Conservation (phyloP, 129 eudicot species). For the Kitagawia praeruptora region DNA sequence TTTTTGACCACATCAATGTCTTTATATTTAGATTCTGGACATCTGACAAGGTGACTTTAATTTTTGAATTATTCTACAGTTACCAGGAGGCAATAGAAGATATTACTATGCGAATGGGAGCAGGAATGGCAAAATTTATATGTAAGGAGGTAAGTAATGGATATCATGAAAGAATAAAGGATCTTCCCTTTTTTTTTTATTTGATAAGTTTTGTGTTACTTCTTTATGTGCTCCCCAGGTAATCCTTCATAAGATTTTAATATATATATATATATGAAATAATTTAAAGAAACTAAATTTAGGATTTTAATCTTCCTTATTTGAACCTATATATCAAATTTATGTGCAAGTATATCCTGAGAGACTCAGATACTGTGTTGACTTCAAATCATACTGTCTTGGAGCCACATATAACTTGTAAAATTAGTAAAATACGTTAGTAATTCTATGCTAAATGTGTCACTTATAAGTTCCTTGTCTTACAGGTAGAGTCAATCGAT, state of each 20-base stretch:
- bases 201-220: not conserved
- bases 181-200: not conserved
- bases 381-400: not conserved
- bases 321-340: not conserved
- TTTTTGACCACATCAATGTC: not conserved
- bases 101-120: constrained; percentile 98
- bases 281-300: not conserved
- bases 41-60: not conserved
- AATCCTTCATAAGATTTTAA: not conserved
- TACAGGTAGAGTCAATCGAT: constrained; percentile 81
- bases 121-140: constrained; percentile 98
- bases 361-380: not conserved
- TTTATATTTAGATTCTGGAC: not conserved
- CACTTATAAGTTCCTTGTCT: constrained; percentile 11
- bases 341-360: not conserved
- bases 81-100: constrained; percentile 95
- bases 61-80: constrained; percentile 32
- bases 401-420: not conserved
- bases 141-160: constrained; percentile 77
- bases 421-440: not conserved
- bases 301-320: not conserved
- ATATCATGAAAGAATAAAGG: constrained; percentile 1
- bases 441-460: not conserved
- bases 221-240: not conserved
- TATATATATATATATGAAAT: not conserved